Base-by-base conservation (phyloP, 805 yeast genomes). In the Ogataea siamensis region DNA sequence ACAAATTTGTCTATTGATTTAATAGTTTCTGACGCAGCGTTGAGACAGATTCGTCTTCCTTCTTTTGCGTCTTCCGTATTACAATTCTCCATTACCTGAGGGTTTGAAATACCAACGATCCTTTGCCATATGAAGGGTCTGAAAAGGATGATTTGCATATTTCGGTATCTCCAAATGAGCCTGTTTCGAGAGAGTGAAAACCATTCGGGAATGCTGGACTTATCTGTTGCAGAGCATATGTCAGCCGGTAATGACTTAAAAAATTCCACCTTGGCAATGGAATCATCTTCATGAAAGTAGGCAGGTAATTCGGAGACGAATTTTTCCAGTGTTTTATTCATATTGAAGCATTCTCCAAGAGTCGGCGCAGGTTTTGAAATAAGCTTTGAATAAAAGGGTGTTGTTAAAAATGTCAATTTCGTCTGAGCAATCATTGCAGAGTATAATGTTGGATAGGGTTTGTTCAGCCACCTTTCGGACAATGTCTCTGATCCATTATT, bases 111-210 rank as follows among this genome's bases (percentile, higher is more conserved):
- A 10, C 66, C 66, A 35, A 67, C 57, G 11, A 69, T 70, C 43
- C 74, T 64, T 56, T 75, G 78, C 70, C 78, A 68, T 24, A 80
- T 68, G 48, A 74, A 76, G 2, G 80, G 75, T 40, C 83, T 64
- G 45, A 76, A 70, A 18, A 78, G 55, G 16, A 77, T 64, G 32
- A 76, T 70, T 42, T 77, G 78, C 31, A 80, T 49, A 55, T 76
- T 76, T 41, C 71, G 71, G 39, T 70, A 76, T 49, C 82, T 63
- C 86, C 86, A 80, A 29, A 64, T 65, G 28, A 80, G 57, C 43
- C 80, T 64, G 45, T 67, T 69, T 37, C 81, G 61, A 5, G 79
- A 64, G 19, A 80, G 62, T 4, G 70, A 63, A 38, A 79, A 64
- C 83, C 85, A 79, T 23, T 66, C 68, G 5, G 75, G 74, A 21